A percentile compares a stretch with the other conserved stretches of the same genome.
phyloP scores from a whole-genome alignment of 345 rosid genomes.

The Hibiscus mutabilis region DNA sequence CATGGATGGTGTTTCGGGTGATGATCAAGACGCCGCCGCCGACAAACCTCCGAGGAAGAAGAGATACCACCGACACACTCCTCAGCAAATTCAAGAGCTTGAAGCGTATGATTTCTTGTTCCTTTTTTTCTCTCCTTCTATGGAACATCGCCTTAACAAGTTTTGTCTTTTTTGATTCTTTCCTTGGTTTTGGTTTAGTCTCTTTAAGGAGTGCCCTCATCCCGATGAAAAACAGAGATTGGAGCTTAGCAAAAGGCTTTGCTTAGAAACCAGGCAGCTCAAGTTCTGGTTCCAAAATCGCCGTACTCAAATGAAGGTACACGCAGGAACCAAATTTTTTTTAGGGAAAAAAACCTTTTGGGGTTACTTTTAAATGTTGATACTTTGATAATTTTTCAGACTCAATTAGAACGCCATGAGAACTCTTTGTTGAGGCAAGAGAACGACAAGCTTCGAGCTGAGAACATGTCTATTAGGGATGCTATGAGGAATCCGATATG shows the following conservation, averaged over 20 bases:
- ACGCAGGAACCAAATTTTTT: neutral
- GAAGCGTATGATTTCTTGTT: constrained; percentile 58
- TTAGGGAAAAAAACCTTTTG: too few species aligned
- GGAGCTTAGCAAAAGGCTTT: constrained; percentile 73
- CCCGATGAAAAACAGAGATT: constrained; percentile 85
- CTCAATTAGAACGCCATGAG: constrained; percentile 88
- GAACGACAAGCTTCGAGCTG: constrained; percentile 82
- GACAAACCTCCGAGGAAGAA: constrained; percentile 87
- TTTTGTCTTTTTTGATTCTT: neutral
- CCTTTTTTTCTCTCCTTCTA: neutral
- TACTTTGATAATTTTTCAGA: constrained; percentile 29
- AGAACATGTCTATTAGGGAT: constrained; percentile 80
- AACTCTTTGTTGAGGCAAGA: constrained; percentile 75
- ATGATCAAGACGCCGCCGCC: constrained; percentile 81
- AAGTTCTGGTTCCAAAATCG: constrained; percentile 97
- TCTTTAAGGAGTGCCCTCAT: constrained; percentile 88
- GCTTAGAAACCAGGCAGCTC: constrained; percentile 77
- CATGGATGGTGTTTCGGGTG: constrained; percentile 90
- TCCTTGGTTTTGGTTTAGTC: constrained; percentile 12
- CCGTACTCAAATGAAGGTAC: constrained; percentile 92
- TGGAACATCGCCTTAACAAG: neutral
- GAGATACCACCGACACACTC: constrained; percentile 99
- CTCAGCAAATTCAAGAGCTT: constrained; percentile 99
- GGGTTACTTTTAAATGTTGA: neutral
- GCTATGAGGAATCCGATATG: constrained; percentile 91